phyloP scores from a whole-genome alignment of 495 filamentous ascomycete genomes.

The Bathelium albidoporum region DNA sequence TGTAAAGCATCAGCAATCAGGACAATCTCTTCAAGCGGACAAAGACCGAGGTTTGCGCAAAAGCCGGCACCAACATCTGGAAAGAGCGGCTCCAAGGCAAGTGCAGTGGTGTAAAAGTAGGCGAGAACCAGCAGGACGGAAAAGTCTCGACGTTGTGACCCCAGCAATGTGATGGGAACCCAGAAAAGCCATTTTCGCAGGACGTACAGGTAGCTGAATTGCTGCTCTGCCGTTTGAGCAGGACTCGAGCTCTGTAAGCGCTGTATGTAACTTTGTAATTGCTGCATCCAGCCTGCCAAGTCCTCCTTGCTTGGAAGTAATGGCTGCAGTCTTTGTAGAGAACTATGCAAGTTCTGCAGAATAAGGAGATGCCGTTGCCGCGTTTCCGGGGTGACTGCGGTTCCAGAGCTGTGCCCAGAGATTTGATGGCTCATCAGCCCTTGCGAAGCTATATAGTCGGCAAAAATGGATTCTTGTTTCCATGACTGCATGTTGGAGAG shows the following conservation, averaged over 20 bases:
- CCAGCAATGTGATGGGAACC: slow-evolving; percentile 64
- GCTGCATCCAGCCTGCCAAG: slow-evolving; percentile 61
- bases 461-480: slow-evolving; percentile 80
- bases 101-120: slow-evolving; percentile 80
- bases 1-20: slow-evolving; percentile 27
- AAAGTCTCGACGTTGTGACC: slow-evolving; percentile 46
- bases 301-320: slow-evolving; percentile 63
- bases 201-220: slow-evolving; percentile 78
- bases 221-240: slow-evolving; percentile 60
- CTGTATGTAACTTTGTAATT: slow-evolving; percentile 73
- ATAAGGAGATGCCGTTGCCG: slow-evolving; percentile 60
- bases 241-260: slow-evolving; percentile 65
- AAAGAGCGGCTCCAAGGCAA: slow-evolving; percentile 81
- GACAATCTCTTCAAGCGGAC: slow-evolving; percentile 31
- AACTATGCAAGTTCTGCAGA: slow-evolving; percentile 52
- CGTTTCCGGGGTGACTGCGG: slow-evolving; percentile 44
- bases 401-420: slow-evolving; percentile 15
- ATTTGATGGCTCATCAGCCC: slow-evolving; percentile 31
- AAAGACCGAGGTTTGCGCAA: slow-evolving; percentile 26
- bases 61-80: slow-evolving; percentile 80
- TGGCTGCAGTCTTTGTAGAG: slow-evolving; percentile 59
- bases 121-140: slow-evolving; percentile 72
- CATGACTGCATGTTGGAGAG: slow-evolving; percentile 86
- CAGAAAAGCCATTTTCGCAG: slow-evolving; percentile 91
- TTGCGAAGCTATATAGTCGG: slow-evolving; percentile 70